Base-by-base conservation (phyloP, 2,329 filamentous ascomycete genomes). In the Sporothrix euskadiensis region DNA sequence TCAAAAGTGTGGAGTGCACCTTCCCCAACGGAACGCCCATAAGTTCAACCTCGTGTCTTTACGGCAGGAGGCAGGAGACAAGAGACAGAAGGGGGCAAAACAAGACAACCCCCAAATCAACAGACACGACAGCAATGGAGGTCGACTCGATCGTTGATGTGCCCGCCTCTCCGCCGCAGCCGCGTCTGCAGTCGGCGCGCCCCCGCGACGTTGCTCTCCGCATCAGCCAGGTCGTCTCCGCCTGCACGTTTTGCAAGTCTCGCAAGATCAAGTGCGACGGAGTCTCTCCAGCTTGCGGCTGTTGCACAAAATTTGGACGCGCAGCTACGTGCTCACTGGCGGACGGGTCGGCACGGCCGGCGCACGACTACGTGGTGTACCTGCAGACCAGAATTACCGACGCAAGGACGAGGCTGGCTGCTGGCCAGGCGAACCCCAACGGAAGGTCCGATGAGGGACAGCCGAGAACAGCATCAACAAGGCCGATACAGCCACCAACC, bases 181-280 rank as follows among this genome's bases (percentile, higher is more conserved):
- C 47, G 39, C 14, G 22, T 47, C 54, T 41, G 35, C 26, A 59
- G 16, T 26, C 44, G 14, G 44, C 44, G 19, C 71, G 26, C 5
- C 52, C 56, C 32, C 32, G 47, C 4, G 56, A 65, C 35, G 72
- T 70, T 9, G 26, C 57, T 30, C 68, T 73, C 44, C 66, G 72
- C 54, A 70, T 73, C 72, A 71, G 59, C 59, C 77, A 78, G 66
- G 74, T 78, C 26, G 74, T 78, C 19, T 78, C 77, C 4, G 77
- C 77, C 1, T 78, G 77, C 69, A 59, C 76, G 30, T 78, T 78
- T 65, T 78, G 77, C 74, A 78, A 77, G 65, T 63, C 74, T 1
- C 74, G 77, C 30, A 78, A 78, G 70, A 78, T 78, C 68, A 78
- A 76, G 73, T 75, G 77, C 66, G 77, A 78, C 65, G 77, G 76